Evolutionary conservation across 345 rosid genomes (phyloP).

Genomic region (Combretum micranthum): DNA sequence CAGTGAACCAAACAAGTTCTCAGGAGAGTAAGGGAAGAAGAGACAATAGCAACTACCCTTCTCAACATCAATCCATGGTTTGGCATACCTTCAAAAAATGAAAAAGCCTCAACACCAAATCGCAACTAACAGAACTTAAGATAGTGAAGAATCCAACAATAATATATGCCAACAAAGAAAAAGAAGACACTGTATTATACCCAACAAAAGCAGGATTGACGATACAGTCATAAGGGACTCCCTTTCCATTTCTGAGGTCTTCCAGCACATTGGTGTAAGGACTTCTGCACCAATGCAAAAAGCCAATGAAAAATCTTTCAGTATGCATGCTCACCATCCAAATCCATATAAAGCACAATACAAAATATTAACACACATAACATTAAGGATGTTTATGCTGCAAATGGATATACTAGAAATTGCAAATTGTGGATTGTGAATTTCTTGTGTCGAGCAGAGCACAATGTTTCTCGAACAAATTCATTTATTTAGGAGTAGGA

Average conservation of each 20-base stretch:
- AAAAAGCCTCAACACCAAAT: slow-evolving; percentile 2
- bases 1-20: slow-evolving; percentile 62
- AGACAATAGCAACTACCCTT: slow-evolving; percentile 54
- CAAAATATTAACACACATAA: too few species aligned
- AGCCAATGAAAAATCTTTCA: not conserved
- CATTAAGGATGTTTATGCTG: too few species aligned
- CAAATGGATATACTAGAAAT: too few species aligned
- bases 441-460: too few species aligned
- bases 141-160: not conserved
- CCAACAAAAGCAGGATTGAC: slow-evolving; percentile 80
- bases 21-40: slow-evolving; percentile 85
- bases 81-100: slow-evolving; percentile 56
- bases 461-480: too few species aligned
- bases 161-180: not conserved
- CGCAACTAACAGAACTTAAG: slow-evolving; percentile 9
- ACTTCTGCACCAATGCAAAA: slow-evolving; percentile 29
- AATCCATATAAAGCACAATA: too few species aligned
- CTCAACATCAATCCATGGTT: slow-evolving; percentile 63
- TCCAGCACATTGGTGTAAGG: slow-evolving; percentile 18
- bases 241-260: slow-evolving; percentile 27
- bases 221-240: slow-evolving; percentile 44
- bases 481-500: too few species aligned
- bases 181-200: slow-evolving; percentile 33
- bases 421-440: too few species aligned
- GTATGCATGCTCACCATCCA: too few species aligned